phyloP scores from a whole-genome alignment of 768 basidiomycete genomes.

The Sistotremastrum suecicum region DNA sequence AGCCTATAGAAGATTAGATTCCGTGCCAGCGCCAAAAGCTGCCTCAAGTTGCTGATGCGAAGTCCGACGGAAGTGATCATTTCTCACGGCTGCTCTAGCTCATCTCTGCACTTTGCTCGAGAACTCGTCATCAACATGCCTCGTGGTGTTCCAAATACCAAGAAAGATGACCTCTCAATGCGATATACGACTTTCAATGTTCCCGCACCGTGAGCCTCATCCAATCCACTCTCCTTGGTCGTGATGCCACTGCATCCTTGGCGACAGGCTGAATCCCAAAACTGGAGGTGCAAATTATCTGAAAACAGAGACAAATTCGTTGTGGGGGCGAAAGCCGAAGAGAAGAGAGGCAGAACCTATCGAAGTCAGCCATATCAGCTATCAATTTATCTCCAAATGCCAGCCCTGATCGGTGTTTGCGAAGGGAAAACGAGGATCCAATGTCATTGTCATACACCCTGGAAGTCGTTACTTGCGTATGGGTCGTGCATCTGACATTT shows the following conservation, averaged over 20 bases:
- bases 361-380: slow-evolving; percentile 9
- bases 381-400: background rate
- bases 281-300: slow-evolving; percentile 67
- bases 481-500: slow-evolving; percentile 65
- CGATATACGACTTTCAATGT: slow-evolving; percentile 73
- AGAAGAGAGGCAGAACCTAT: slow-evolving; percentile 7
- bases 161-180: slow-evolving; percentile 70
- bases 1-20: no score
- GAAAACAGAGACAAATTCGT: slow-evolving; percentile 57
- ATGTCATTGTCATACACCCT: slow-evolving; percentile 67
- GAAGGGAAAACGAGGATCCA: slow-evolving; percentile 52
- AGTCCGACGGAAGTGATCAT: no score
- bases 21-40: no score
- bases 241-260: slow-evolving; percentile 1
- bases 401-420: slow-evolving; percentile 12
- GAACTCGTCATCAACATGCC: slow-evolving; percentile 36
- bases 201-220: slow-evolving; percentile 44
- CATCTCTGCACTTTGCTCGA: no score
- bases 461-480: slow-evolving; percentile 63
- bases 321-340: slow-evolving; percentile 50
- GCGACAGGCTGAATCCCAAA: slow-evolving; percentile 59
- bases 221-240: background rate
- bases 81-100: no score
- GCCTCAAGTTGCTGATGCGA: no score
- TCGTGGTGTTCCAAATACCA: slow-evolving; percentile 68